Base-by-base conservation (phyloP, 108 stramenopile species). In the Stephanodiscus triporus region DNA sequence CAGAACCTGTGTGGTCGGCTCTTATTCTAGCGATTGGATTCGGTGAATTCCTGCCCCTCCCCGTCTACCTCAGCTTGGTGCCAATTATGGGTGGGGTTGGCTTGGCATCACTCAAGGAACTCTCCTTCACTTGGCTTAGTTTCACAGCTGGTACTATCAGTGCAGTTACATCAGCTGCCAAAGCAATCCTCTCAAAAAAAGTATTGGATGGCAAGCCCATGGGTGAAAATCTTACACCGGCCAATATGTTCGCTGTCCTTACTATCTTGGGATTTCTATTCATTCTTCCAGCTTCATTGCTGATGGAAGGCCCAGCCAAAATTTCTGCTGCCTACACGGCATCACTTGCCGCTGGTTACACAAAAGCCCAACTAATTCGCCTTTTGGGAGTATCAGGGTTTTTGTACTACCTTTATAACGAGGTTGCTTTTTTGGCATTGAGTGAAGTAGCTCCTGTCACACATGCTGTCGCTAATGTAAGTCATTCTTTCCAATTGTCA, bases 81-180 rank as follows among this genome's bases (percentile, higher is more conserved):
- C 90, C 90, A 9, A 83, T 91, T 27, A 87, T 91, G 48, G 84
- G 45, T 13, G 90, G 90, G 16, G 90, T 91, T 17, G 84, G 84
- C 2, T 34, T 87, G n/a, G 86, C 87, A 13, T 88, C 88, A 8
- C 72, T 85, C 7, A 84, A 74, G 42, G 88, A 87, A 72, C 70
- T 87, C 30, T 81, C 88, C 42, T 91, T 88, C 68, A 84, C 77
- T 10, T 86, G 88, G 70, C 51, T 81, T 47, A 73, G 82, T 29
- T 91, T 91, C 72, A 72, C 68, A 10, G 76, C 75, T 61, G 90
- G 88, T 36, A 91, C 89, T 86, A 61, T 81, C 20, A 86, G 87
- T 26, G 89, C 89, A 75, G 71, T 87, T 20, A 80, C 84, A 24
- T 86, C 80, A 19, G 83, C 88, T 5, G 58, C 82, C 45, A 85